phyloP scores from a whole-genome alignment of 192 early-diverging fungal genomes.

The Coemansia nantahalensis region DNA sequence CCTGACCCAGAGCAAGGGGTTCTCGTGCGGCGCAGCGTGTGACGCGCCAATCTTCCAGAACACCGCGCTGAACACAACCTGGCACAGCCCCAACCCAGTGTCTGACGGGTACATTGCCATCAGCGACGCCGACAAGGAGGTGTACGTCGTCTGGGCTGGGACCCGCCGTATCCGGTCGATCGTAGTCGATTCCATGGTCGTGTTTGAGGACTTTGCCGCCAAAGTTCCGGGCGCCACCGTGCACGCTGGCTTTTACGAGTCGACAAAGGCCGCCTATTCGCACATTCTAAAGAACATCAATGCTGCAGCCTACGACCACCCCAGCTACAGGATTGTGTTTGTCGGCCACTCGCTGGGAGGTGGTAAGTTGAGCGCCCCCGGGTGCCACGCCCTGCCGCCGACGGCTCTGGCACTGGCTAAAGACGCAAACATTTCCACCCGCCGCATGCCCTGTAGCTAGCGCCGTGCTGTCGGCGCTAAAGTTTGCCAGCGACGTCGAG shows the following conservation, averaged over 20 bases:
- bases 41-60: slow-evolving; percentile 14
- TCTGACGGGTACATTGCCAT: slow-evolving; percentile 48
- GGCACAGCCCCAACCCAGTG: slow-evolving; percentile 45
- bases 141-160: slow-evolving; percentile 49
- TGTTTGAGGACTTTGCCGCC: slow-evolving; percentile 32
- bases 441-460: slow-evolving; percentile 33
- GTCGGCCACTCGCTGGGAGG: slow-evolving; percentile 49
- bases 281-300: slow-evolving; percentile 44
- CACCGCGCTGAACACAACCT: slow-evolving; percentile 34
- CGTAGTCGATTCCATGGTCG: slow-evolving; percentile 23
- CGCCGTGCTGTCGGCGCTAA: slow-evolving; percentile 43
- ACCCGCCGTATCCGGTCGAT: slow-evolving; percentile 42
- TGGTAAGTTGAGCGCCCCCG: slow-evolving; percentile 33
- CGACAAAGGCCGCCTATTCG: slow-evolving; percentile 37
- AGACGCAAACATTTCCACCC: too few relatives aligned
- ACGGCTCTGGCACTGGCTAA: too few relatives aligned
- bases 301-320: slow-evolving; percentile 19
- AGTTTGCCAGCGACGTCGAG: slow-evolving; percentile 40
- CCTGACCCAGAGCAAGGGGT: slow-evolving; percentile 35
- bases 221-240: slow-evolving; percentile 30
- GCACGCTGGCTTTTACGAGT: slow-evolving; percentile 35
- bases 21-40: slow-evolving; percentile 33
- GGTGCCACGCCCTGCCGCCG: too few relatives aligned
- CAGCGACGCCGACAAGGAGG: slow-evolving; percentile 31
- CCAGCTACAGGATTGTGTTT: slow-evolving; percentile 40